Conservation (phyloP, 805 yeast genomes). For the Starmerella sp. region DNA sequence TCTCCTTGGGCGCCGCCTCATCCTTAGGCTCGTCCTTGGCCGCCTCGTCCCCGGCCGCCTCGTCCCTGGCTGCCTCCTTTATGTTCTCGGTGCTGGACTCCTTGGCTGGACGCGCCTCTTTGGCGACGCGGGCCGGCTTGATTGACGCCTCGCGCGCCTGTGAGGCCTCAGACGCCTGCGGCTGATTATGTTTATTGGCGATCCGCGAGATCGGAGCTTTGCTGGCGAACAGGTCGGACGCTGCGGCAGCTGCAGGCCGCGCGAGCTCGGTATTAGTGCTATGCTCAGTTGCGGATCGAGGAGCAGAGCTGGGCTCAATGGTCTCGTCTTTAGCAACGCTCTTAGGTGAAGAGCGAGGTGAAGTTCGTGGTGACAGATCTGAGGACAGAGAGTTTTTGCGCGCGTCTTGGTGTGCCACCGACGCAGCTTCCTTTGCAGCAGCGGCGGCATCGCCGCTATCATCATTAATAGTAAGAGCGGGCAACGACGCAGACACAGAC, state of each 20-base stretch:
- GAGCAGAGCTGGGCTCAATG: no score
- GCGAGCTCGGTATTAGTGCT: neutral
- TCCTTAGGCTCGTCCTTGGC: neutral
- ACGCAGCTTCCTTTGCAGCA: no score
- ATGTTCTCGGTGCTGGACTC: neutral
- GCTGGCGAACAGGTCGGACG: neutral
- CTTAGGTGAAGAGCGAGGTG: no score
- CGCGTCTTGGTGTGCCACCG: no score
- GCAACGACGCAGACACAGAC: no score
- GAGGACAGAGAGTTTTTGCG: no score
- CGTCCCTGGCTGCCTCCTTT: neutral
- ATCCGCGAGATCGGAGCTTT: neutral
- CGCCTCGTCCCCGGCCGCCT: neutral
- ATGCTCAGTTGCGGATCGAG: no score
- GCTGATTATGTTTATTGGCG: neutral
- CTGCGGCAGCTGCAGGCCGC: neutral
- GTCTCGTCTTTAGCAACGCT: no score
- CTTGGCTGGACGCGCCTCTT: neutral
- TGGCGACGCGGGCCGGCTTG: neutral
- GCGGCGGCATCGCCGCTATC: no score
- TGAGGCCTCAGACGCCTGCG: neutral
- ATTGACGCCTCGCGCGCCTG: conserved; percentile 1
- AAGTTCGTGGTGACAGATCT: no score
- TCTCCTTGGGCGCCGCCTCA: neutral
- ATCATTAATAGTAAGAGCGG: no score